Base-by-base conservation (phyloP, 1,284 basidiomycete species). In the Microbotryum lychnidis-dioicae region DNA sequence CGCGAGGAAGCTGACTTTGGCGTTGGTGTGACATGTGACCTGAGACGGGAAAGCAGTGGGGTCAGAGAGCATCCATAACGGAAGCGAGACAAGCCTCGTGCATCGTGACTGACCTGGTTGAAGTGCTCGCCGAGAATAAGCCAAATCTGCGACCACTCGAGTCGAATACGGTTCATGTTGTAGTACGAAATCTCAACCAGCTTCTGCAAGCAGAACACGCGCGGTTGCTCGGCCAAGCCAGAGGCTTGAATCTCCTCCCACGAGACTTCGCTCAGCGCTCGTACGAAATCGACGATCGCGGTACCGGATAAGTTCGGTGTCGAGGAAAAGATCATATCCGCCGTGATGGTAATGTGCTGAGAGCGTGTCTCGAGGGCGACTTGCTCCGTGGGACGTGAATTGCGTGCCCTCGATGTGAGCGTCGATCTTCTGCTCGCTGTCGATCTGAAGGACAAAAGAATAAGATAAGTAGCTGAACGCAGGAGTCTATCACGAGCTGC, bases 161-260 rank as follows among this genome's bases (percentile, higher is more conserved):
- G 79, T 76, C 96, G 89, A 74, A 99, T 99, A 62, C 96, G 87
- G 64, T 82, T 87, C 96, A 99, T 99, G 78, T 99, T 99, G 79
- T 99, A 99, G 77, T 99, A 99, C 25, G 92, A 96, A 68, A 99
- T 99, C 75, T 99, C 96, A 53, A 99, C 96, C 51, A 99, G 80
- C 78, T 98, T 99, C 75, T 98, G 96, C 66, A 99, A 78, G 75
- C 93, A 97, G 80, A 99, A 99, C 62, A 97, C 80, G 52, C 96
- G 84, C 3, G 96, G 96, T 72, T 91, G 87, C 68, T 91, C 87
- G 31, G 75, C 76, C 48, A 92, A 78, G 25, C 93, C 92, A 0
- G 93, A 97, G 1, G 91, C 93, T 75, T 97, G 92, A 57, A 99
- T 99, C 77, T 99, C 96, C 74, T 98, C 92, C 96, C 94, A 97